A percentile compares a stretch with the other conserved stretches of the same genome.
Evolutionary conservation across 495 filamentous ascomycete genomes (phyloP).

Genomic region (Aspergillus hancockii): DNA sequence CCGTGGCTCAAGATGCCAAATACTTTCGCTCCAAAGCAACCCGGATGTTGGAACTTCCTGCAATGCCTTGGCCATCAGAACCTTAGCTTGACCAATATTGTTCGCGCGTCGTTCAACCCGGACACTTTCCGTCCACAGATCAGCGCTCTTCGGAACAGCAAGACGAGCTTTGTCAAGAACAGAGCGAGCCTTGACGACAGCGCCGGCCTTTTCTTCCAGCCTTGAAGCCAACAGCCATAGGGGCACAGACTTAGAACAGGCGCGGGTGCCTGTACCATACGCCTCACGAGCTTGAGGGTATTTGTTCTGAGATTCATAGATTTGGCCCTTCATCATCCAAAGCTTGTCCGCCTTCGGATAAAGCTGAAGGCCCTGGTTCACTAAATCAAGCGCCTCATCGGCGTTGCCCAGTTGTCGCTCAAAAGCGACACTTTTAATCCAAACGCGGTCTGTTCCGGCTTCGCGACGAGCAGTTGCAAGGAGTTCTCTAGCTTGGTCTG

Average conservation of each 20-base stretch:
- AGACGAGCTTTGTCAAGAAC: slow-evolving; percentile 89
- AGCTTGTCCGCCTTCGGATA: slow-evolving; percentile 87
- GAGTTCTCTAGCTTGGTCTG: slow-evolving; percentile 76
- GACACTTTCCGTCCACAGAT: slow-evolving; percentile 89
- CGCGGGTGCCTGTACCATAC: slow-evolving; percentile 84
- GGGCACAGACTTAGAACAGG: slow-evolving; percentile 77
- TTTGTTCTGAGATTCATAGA: slow-evolving; percentile 80
- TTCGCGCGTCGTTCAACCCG: slow-evolving; percentile 88
- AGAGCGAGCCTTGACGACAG: slow-evolving; percentile 85
- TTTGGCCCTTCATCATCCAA: slow-evolving; percentile 98
- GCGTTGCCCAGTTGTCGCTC: slow-evolving; percentile 80
- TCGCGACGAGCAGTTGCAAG: slow-evolving; percentile 78
- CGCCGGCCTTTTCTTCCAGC: slow-evolving; percentile 82
- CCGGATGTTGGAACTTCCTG: slow-evolving; percentile 92
- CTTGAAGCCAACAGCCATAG: slow-evolving; percentile 87
- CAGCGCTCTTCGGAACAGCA: slow-evolving; percentile 76
- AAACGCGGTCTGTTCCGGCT: slow-evolving; percentile 92
- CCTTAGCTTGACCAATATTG: slow-evolving; percentile 80
- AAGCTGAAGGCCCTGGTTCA: slow-evolving; percentile 81
- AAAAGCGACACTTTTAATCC: slow-evolving; percentile 92
- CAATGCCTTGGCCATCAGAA: slow-evolving; percentile 86
- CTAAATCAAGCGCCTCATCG: slow-evolving; percentile 80
- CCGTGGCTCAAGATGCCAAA: slow-evolving; percentile 88
- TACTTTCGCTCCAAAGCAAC: slow-evolving; percentile 87
- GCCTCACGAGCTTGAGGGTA: slow-evolving; percentile 86